Base-by-base conservation (phyloP, 192 early-diverging fungal genomes). In the Phlyctochytrium arcticum region DNA sequence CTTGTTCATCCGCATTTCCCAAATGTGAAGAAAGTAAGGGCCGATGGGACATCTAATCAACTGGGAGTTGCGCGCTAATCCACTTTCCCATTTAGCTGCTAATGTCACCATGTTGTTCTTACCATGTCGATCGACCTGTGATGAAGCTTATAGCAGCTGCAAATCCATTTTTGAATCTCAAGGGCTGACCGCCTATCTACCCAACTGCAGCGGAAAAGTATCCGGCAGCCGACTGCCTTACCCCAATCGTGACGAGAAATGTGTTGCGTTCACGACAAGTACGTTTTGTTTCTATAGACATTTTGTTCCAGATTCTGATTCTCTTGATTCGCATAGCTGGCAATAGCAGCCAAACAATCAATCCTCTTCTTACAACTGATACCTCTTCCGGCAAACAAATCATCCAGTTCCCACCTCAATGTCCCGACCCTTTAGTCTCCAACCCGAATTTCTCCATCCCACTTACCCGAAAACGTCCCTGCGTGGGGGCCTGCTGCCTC, bases 401-500 rank as follows among this genome's bases (percentile, higher is more conserved):
- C 3, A 2, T 53, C 26, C 10, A 15, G 15, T 19, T 21, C 26
- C 50, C 50, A 53, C 50, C 50, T 23, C 8, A 23, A 29, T 54
- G 61, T 49, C 50, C 48, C 27, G 26, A 7, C n/a, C 61, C 61
- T 12, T 19, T 54, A 0, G 48, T 54, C 19, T 31, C 17, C 6
- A 63, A 63, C 35, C 61, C 61, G 9, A 24, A 54, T 21, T 49
- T 49, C 3, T 8, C 29, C 6, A 35, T 17, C 7, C 59, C 59
- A 3, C 46, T n/a, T 6, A 27, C 23, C 3, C 12, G 5, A 15
- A 17, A 33, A 4, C 59, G 44, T 23, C 27, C 46, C 19, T 61
- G 59, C 27, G 23, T 48, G 12, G 59, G 59, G 21, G 59, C 59
- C 0, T 61, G 59, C 59, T 61, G 59, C 31, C 21, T 61, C n/a